These are phyloP conservation scores for Podaxis carcinomalis DNA, from an alignment of 768 basidiomycete genomes.

Conservation along the genomic window DNA sequence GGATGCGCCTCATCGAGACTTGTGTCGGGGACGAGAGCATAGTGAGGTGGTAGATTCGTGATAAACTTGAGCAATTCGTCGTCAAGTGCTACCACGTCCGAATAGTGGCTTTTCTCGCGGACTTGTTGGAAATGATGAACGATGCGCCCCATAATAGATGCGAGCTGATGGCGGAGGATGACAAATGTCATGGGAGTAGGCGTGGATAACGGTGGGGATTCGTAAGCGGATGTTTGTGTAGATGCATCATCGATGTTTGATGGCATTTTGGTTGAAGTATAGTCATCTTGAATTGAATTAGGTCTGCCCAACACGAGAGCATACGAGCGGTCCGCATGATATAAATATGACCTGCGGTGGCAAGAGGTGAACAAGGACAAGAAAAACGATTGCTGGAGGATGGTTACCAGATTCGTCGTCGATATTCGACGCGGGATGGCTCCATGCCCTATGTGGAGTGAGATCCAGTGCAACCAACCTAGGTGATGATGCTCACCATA, in stretches of 20 bases:
- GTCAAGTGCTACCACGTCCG: slow-evolving; percentile 77
- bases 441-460: slow-evolving; percentile 54
- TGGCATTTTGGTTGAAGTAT: slow-evolving; percentile 77
- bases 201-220: slow-evolving; percentile 52
- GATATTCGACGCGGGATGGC: slow-evolving; percentile 76
- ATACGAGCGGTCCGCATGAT: slow-evolving; percentile 92
- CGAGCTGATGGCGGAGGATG: slow-evolving; percentile 79
- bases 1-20: slow-evolving; percentile 63
- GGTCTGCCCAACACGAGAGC: slow-evolving; percentile 90
- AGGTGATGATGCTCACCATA: slow-evolving; percentile 48
- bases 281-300: slow-evolving; percentile 84
- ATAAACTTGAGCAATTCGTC: slow-evolving; percentile 81
- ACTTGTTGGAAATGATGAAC: slow-evolving; percentile 93
- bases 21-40: slow-evolving; percentile 69
- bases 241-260: slow-evolving; percentile 68
- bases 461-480: background rate
- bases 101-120: slow-evolving; percentile 71
- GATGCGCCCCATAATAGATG: slow-evolving; percentile 82
- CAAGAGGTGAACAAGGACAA: background rate
- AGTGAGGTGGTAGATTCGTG: slow-evolving; percentile 73
- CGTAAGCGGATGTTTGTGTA: slow-evolving; percentile 37
- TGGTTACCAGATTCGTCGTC: slow-evolving; percentile 80
- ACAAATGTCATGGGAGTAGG: slow-evolving; percentile 88
- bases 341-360: slow-evolving; percentile 68
- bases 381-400: background rate